phyloP scores from a whole-genome alignment of 352 stramenopile species.

The Globisporangium megalacanthum region DNA sequence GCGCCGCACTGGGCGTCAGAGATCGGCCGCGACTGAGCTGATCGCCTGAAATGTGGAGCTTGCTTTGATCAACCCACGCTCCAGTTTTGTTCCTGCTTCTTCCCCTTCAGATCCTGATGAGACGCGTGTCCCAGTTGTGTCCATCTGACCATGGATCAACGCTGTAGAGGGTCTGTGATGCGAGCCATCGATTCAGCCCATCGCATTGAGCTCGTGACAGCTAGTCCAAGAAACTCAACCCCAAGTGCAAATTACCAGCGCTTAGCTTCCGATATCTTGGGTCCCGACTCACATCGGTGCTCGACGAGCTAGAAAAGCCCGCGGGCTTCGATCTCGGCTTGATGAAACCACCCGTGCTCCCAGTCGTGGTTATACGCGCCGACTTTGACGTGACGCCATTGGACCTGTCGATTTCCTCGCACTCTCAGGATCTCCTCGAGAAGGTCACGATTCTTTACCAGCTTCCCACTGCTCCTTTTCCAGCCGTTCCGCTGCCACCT shows the following conservation, averaged over 20 bases:
- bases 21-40: constrained; percentile 19
- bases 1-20: constrained; percentile 47
- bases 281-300: neutral
- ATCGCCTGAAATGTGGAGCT: too few species aligned
- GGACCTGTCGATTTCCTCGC: constrained; percentile 35
- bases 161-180: too few species aligned
- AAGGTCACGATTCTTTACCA: constrained; percentile 61
- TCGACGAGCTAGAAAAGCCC: constrained; percentile 5
- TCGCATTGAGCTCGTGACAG: too few species aligned
- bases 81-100: neutral
- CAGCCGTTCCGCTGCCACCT: constrained; percentile 60
- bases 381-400: constrained; percentile 64
- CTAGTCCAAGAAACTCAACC: too few species aligned
- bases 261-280: neutral
- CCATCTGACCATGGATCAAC: too few species aligned
- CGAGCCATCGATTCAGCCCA: too few species aligned
- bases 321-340: neutral
- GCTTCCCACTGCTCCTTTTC: constrained; percentile 40
- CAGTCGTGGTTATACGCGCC: constrained; percentile 20
- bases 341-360: neutral
- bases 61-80: neutral
- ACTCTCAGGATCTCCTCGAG: constrained; percentile 44
- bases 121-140: too few species aligned
- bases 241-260: too few species aligned
- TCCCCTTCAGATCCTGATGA: too few species aligned